Evolutionary conservation across 2,329 filamentous ascomycete species (phyloP), one percentile per base, ranked within the genome.

Genomic region (Aspergillus novofumigatus): DNA sequence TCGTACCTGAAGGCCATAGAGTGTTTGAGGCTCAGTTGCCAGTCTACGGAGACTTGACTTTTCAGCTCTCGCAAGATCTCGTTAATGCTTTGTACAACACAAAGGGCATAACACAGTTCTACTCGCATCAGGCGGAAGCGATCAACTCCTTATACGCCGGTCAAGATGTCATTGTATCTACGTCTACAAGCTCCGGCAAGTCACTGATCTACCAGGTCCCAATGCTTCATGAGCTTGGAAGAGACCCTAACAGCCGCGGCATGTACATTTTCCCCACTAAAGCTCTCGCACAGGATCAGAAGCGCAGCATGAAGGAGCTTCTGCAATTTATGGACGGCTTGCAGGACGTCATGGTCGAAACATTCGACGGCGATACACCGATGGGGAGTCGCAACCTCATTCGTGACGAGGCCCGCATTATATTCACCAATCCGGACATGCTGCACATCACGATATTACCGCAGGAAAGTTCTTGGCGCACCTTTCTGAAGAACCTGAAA

Each of bases 191-290:
- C 69, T 99, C 94, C 1, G 94, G 94, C 10, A 99, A 99, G 73
- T 97, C 92, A 5, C 78, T 99, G n/a, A 97, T 99, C 59, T 99
- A 97, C 69, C 94, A 99, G 68, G 83, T 99, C 17, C 94, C 94
- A 0, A 91, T 99, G 48, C 77, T 99, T 10, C 86, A 96, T 69
- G 89, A 91, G 51, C 78, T 99, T 2, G 93, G 99, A 72, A 80
- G 85, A 53, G 89, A 97, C 66, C 77, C 75, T 2, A 80, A 87
- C 55, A 90, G 90, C 8, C 82, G 94, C 65, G 94, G 94, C 2
- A 91, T 99, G 87, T 97, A 97, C 71, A 96, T 99, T 38, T 99
- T 99, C 59, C 94, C 94, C 0, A 99, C 94, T 0, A 99, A 99
- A 75, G 94, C 94, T 1, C 77, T 99, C 17, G 93, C 94, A 0